A percentile compares a stretch with the other conserved stretches of the same genome.
phyloP scores from a whole-genome alignment of 2,329 filamentous ascomycete genomes.

The Paracamarosporium sp. region DNA sequence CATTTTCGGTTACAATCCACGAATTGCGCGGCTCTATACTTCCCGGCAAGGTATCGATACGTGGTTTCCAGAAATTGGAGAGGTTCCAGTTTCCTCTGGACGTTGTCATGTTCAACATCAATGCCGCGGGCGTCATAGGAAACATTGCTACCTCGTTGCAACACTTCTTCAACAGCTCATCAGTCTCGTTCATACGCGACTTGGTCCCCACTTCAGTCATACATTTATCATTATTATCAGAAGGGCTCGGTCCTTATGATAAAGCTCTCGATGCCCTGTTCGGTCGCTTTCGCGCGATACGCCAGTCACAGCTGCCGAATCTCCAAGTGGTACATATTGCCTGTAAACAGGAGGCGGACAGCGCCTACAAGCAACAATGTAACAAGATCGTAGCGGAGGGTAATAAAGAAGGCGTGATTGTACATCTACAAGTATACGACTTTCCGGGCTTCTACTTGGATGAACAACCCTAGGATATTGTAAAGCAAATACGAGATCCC shows the following conservation, averaged over 20 bases:
- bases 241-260: slow-evolving; percentile 16
- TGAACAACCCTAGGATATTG: too few relatives aligned
- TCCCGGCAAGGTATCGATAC: slow-evolving; percentile 26
- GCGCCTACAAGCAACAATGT: slow-evolving; percentile 22
- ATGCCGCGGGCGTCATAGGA: slow-evolving; percentile 9
- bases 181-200: slow-evolving; percentile 15
- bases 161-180: slow-evolving; percentile 11
- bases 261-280: slow-evolving; percentile 26
- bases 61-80: slow-evolving; percentile 22
- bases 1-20: slow-evolving; percentile 22
- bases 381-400: slow-evolving; percentile 3
- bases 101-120: slow-evolving; percentile 23
- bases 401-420: too few relatives aligned
- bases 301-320: slow-evolving; percentile 18
- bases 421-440: too few relatives aligned
- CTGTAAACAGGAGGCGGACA: slow-evolving; percentile 17
- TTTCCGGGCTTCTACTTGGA: too few relatives aligned
- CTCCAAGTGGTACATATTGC: slow-evolving; percentile 20
- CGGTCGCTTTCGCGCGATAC: slow-evolving; percentile 22
- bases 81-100: slow-evolving; percentile 26
- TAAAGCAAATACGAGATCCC: too few relatives aligned
- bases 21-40: slow-evolving; percentile 18
- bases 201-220: slow-evolving; percentile 22
- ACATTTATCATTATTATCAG: slow-evolving; percentile 17
- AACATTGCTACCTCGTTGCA: slow-evolving; percentile 11